These are phyloP conservation scores for Alternaria longipes DNA, from an alignment of 2,329 filamentous ascomycete genomes.

Conservation along the genomic window DNA sequence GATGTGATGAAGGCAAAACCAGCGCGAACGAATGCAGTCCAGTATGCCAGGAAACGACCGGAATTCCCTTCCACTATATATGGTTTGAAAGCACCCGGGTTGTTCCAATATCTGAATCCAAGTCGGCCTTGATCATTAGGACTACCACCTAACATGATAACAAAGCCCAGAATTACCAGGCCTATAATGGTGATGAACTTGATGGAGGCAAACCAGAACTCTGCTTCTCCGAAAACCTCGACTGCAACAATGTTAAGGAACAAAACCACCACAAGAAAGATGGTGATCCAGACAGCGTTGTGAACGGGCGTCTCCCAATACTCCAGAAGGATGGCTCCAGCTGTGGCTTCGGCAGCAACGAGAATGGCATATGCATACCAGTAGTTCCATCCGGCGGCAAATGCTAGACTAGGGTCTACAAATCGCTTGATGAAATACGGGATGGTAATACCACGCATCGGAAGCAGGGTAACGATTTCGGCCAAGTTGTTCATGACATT, in stretches of 20 bases:
- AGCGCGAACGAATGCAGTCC: conserved; percentile 64
- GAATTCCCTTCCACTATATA: conserved; percentile 63
- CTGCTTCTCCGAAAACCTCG: conserved; percentile 56
- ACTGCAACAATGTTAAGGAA: conserved; percentile 50
- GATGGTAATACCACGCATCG: conserved; percentile 51
- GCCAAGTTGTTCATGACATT: conserved; percentile 54
- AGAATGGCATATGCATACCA: conserved; percentile 48
- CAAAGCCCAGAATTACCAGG: conserved; percentile 47
- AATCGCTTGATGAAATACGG: conserved; percentile 54
- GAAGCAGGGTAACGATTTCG: conserved; percentile 53
- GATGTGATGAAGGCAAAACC: conserved; percentile 53
- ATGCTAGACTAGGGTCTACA: conserved; percentile 58
- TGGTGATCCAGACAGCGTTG: conserved; percentile 48
- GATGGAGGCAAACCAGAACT: conserved; percentile 62
- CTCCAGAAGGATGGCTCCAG: conserved; percentile 45
- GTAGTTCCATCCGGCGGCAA: conserved; percentile 44
- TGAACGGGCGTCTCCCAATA: conserved; percentile 48
- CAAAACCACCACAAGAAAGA: conserved; percentile 47
- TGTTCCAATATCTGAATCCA: conserved; percentile 74
- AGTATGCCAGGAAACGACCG: conserved; percentile 71
- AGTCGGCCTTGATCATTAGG: conserved; percentile 46
- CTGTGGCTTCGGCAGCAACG: conserved; percentile 48
- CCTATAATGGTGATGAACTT: conserved; percentile 56
- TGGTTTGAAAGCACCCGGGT: conserved; percentile 65
- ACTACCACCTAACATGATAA: conserved; percentile 49